Base-by-base conservation (phyloP, 2,329 filamentous ascomycete species). In the Huntiella savannae region DNA sequence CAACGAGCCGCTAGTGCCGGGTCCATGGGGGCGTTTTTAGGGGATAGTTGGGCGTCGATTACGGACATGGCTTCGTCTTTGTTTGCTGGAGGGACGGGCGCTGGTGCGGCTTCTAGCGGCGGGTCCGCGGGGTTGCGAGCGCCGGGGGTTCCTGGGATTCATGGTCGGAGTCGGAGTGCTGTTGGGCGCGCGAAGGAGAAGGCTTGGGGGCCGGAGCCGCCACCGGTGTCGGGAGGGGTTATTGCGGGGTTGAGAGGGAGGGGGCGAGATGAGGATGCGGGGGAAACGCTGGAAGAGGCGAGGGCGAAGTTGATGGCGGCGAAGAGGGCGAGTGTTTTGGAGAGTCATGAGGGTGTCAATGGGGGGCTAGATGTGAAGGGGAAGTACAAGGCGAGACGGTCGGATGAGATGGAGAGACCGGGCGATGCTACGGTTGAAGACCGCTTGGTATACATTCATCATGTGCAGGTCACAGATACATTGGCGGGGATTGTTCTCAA, bases 401-500 rank as follows among this genome's bases (percentile, higher is more conserved):
- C 80, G 4, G 78, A 83, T 54, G 79, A 83, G 45, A 55, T 63
- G n/a, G 34, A 13, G 7, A 35, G 42, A n/a, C 13, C 39, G 1
- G 49, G 47, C 16, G 53, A 59, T 28, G 52, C 58, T 7, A 75
- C 80, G 33, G 69, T 75, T 43, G 71, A 76, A 54, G 81, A 92
- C 53, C 82, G 84, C 16, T 64, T 96, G 52, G 87, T 88, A 13
- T 98, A 96, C 60, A 69, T 96, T 44, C 91, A 98, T 61, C 77
- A 81, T 55, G 84, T 96, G 13, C 73, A 79, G 54, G 73, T 79
- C 11, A 73, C 73, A 39, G 91, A 98, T 62, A 96, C 86, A 1
- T 77, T 96, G 54, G 86, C 87, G 1, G 88, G 91, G 2, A 77
- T 98, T 43, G 81, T 91, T 45, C 78, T 98, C 53, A 82, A 79